phyloP scores from a whole-genome alignment of 495 filamentous ascomycete genomes.

The Darksidea phi region DNA sequence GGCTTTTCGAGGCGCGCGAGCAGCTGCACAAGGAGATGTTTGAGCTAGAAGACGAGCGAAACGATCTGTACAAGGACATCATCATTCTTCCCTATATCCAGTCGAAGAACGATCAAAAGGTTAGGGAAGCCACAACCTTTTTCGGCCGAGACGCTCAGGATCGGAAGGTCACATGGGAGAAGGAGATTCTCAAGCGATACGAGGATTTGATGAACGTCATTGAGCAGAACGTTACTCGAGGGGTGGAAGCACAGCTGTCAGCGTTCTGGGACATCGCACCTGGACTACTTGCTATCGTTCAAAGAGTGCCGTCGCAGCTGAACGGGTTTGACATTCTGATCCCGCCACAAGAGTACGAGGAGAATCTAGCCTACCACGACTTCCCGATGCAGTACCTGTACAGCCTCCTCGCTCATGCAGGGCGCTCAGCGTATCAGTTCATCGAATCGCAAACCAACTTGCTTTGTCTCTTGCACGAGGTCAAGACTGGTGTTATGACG shows the following conservation, averaged over 20 bases:
- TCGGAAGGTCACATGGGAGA: slow-evolving; percentile 63
- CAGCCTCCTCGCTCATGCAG: slow-evolving; percentile 75
- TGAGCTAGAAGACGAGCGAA: slow-evolving; percentile 77
- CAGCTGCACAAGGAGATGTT: slow-evolving; percentile 78
- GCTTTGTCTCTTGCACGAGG: slow-evolving; percentile 90
- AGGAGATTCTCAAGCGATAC: slow-evolving; percentile 65
- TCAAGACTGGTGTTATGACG: slow-evolving; percentile 71
- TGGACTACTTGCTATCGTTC: slow-evolving; percentile 67
- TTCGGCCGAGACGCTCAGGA: slow-evolving; percentile 74
- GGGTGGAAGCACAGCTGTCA: slow-evolving; percentile 84
- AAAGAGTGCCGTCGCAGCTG: slow-evolving; percentile 63
- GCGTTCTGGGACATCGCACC: slow-evolving; percentile 99
- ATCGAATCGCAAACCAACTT: slow-evolving; percentile 93
- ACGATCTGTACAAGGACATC: slow-evolving; percentile 78
- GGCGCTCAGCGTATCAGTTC: slow-evolving; percentile 90
- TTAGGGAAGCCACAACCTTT: slow-evolving; percentile 72
- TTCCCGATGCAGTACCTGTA: slow-evolving; percentile 89
- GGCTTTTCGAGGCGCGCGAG: slow-evolving; percentile 94
- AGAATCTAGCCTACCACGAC: slow-evolving; percentile 75
- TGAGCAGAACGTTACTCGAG: slow-evolving; percentile 79
- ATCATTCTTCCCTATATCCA: slow-evolving; percentile 78
- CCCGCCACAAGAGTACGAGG: slow-evolving; percentile 71
- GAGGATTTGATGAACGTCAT: slow-evolving; percentile 78
- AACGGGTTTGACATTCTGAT: slow-evolving; percentile 55
- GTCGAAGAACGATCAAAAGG: slow-evolving; percentile 66